Evolutionary conservation across 306 rosid genomes (phyloP).

Genomic region (Styphnolobium japonicum): DNA sequence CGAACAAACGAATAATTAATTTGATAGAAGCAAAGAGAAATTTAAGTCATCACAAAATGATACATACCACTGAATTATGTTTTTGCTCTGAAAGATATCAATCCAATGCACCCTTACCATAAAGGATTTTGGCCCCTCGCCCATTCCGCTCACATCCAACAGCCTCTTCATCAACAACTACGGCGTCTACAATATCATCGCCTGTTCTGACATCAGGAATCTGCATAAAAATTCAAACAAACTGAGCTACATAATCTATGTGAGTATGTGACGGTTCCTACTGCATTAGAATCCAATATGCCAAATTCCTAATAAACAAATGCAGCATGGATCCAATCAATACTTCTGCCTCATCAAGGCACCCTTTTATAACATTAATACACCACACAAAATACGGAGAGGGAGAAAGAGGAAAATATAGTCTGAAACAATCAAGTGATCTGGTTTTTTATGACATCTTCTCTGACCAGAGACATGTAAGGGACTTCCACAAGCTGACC

Average conservation of each 20-base stretch:
- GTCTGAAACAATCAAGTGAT: not conserved
- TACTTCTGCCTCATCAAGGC: not conserved
- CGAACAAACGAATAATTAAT: not conserved
- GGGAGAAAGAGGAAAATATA: not conserved
- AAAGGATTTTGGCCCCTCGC: conserved; percentile 79
- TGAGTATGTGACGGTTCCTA: not conserved
- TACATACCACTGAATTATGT: conserved; percentile 49
- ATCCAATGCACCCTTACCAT: conserved; percentile 75
- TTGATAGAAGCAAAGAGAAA: not conserved
- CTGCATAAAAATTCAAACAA: conserved; percentile 42
- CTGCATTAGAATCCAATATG: not conserved
- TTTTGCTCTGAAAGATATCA: conserved; percentile 56
- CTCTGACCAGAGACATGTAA: not conserved
- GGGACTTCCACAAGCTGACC: not conserved
- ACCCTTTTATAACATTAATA: not conserved
- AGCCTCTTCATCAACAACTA: conserved; percentile 82
- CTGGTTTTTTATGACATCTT: not conserved
- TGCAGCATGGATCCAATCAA: not conserved
- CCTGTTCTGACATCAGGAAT: conserved; percentile 82
- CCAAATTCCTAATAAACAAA: not conserved
- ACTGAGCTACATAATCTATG: not conserved
- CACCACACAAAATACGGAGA: not conserved
- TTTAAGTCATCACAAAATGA: not conserved
- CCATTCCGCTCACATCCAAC: conserved; percentile 47
- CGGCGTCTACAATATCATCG: conserved; percentile 73